Evolutionary conservation across 345 rosid species (phyloP).

Genomic region (Psidium friedrichsthalianum): DNA sequence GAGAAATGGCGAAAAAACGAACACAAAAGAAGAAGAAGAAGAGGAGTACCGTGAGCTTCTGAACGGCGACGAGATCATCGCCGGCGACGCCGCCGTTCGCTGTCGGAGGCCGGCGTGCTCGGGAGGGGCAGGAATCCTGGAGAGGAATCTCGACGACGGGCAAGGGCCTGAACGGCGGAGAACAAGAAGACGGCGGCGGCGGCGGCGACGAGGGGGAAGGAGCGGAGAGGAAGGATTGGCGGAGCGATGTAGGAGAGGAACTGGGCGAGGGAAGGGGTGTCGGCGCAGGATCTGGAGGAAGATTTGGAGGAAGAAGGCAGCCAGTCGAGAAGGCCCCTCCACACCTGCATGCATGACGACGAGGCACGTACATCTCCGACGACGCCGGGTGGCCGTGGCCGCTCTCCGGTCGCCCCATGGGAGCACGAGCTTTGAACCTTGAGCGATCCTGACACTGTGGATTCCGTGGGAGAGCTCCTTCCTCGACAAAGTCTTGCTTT

Average conservation of each 20-base stretch:
- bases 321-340: slow-evolving; percentile 23
- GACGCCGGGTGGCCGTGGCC: neutral
- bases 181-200: neutral
- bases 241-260: slow-evolving; percentile 15
- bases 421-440: neutral
- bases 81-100: neutral
- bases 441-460: neutral
- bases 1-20: neutral
- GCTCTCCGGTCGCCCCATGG: neutral
- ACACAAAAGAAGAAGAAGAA: neutral
- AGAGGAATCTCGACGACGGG: slow-evolving; percentile 25
- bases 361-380: slow-evolving; percentile 10
- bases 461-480: neutral
- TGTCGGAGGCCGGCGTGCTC: neutral
- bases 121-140: slow-evolving; percentile 2
- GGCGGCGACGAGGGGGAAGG: slow-evolving; percentile 5
- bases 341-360: slow-evolving; percentile 16
- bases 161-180: slow-evolving; percentile 19
- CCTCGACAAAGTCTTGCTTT: neutral
- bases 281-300: slow-evolving; percentile 23
- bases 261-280: slow-evolving; percentile 22
- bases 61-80: neutral
- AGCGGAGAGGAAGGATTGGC: neutral
- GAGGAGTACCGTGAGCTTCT: slow-evolving; percentile 15
- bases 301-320: slow-evolving; percentile 14